Evolutionary conservation across 345 rosid genomes (phyloP), one percentile per base, ranked within the genome.

Genomic region (Melastoma malabathricum): DNA sequence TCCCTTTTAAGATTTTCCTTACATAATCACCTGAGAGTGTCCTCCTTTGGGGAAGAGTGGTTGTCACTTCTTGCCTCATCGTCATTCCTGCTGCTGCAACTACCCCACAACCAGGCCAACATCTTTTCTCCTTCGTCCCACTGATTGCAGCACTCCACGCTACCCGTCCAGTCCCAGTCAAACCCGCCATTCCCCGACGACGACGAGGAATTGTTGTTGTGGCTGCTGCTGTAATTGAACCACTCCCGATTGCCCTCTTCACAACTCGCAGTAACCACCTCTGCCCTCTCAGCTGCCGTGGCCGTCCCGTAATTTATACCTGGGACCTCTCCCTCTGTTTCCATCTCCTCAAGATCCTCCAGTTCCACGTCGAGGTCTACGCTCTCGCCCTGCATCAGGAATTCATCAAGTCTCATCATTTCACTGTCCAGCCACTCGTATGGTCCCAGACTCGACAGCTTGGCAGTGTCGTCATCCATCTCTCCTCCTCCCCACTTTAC

Each of bases 391-490:
- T 52, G 45, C 52, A 29, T 44, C 52, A 31, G 3, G 48, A 44
- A 25, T 51, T 51, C 54, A 34, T 64, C 62, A 18, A 87, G 77
- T 18, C 81, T 67, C 66, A 70, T 67, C 52, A 84, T 57, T 76
- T 87, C 87, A 55, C 72, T 23, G 64, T 88, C 88, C 12, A 80
- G 66, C 94, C 96, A 81, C 56, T 76, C 86, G 39, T 73, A 70
- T 25, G 84, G 81, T 64, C 73, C 89, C 62, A 73, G 54, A 22
- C 6, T 9, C 6, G 41, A 39, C 27, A 9, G 46, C 20, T n/a
- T 31, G 4, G 50, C 15, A 51, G 41, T 52, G 52, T 52, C 56
- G 31, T 53, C 59, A 20, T 53, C 38, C 14, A 31, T 54, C 13
- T 59, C 55, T 49, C 15, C 54, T 23, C 49, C 50, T 31, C 7